Base-by-base conservation (phyloP, 2,329 filamentous ascomycete species). In the Colletotrichum brevisporum region DNA sequence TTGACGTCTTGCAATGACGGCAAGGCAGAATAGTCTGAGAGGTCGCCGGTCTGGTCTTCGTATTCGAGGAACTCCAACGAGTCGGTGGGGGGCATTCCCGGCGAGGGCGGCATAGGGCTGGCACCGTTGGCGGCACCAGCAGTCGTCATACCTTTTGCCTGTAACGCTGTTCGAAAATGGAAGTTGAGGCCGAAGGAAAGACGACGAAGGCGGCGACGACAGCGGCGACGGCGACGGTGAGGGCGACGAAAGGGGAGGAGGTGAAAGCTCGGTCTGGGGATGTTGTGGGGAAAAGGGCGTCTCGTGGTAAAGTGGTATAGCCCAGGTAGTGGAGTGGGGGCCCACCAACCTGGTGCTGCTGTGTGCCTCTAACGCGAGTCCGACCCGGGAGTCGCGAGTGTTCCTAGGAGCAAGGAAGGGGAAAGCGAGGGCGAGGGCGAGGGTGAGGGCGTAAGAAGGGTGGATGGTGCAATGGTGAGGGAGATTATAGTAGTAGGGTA, bases 61-160 rank as follows among this genome's bases (percentile, higher is more conserved):
- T 80, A 78, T 56, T 81, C 78, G 73, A 78, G 76, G 65, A 78
- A 80, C 56, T 81, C 79, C 75, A 65, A 70, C 15, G 16, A n/a
- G 41, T 71, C 71, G 74, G 74, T 77, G 72, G 68, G 52, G 69
- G 78, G 74, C 75, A 81, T 78, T 74, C 75, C 78, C 75, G 75
- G 74, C 74, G 78, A 79, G 74, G 77, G 76, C 71, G 81, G 81
- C 62, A 82, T 74, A 77, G 80, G 80, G 76, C 79, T 80, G 75
- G 78, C 70, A 72, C 71, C 71, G 64, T 58, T 55, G 39, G 70
- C 70, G 70, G 71, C 70, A 71, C 71, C 71, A 71, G 71, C 71
- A 72, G 52, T 71, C 70, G 71, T 71, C 71, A 72, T 72, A 65
- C 60, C 71, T 69, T 10, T 66, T 50, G 50, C 66, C 67, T 66